phyloP scores from a whole-genome alignment of 495 filamentous ascomycete species.

The Tuber calosporum region DNA sequence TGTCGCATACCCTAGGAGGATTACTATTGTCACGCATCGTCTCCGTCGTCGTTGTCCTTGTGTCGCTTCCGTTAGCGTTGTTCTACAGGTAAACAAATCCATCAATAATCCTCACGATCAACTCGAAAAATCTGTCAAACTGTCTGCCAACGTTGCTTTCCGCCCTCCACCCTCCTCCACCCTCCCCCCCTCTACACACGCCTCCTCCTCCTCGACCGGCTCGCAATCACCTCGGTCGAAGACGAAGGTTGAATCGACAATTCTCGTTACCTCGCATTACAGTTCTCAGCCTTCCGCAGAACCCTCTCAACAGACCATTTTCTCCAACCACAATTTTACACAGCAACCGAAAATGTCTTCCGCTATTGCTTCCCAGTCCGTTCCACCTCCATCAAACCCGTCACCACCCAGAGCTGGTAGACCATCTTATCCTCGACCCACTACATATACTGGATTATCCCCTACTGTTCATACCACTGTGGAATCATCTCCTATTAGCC shows the following conservation, averaged over 20 bases:
- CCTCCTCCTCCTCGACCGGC: conserved; percentile 20
- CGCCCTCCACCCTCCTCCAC: conserved; percentile 13
- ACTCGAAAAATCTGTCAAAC: conserved; percentile 33
- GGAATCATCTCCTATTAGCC: conserved; percentile 16
- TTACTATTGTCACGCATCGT: conserved; percentile 30
- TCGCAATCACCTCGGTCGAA: conserved; percentile 31
- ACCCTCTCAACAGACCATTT: conserved; percentile 18
- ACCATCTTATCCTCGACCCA: conserved; percentile 39
- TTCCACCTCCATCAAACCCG: conserved; percentile 31
- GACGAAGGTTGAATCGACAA: conserved; percentile 27
- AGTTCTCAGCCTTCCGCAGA: conserved; percentile 25
- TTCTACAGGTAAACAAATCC: conserved; percentile 35
- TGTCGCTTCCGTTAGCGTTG: conserved; percentile 31
- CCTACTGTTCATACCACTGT: conserved; percentile 30
- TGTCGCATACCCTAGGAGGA: not conserved
- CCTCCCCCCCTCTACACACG: conserved; percentile 15
- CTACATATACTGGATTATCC: conserved; percentile 38
- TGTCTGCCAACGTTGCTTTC: conserved; percentile 23
- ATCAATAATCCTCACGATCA: conserved; percentile 24
- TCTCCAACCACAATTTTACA: conserved; percentile 20
- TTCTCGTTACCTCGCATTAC: conserved; percentile 21
- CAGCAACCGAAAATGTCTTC: conserved; percentile 33
- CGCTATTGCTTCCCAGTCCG: conserved; percentile 32
- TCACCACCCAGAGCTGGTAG: conserved; percentile 41
- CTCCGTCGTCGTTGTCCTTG: conserved; percentile 21